phyloP scores from a whole-genome alignment of 139 green algal species.

The Astrephomene gubernaculifera region DNA sequence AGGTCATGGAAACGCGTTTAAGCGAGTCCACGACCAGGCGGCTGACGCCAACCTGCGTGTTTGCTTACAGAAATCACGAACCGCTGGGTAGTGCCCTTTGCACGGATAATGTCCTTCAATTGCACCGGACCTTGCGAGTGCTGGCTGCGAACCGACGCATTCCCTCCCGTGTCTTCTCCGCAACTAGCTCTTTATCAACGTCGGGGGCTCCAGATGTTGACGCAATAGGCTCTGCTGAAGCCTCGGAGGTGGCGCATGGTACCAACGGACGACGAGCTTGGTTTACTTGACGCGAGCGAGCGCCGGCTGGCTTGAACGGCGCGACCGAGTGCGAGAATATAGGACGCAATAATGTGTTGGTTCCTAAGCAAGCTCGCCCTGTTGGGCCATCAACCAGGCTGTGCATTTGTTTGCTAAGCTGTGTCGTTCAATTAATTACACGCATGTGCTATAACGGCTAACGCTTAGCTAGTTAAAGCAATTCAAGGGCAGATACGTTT shows the following conservation, averaged over 20 bases:
- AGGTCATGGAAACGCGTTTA: slow-evolving; percentile 21
- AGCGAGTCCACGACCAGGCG: slow-evolving; percentile 28
- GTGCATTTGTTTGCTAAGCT: no score
- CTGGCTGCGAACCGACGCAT: slow-evolving; percentile 14
- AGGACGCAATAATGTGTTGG: no score
- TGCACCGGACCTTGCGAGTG: slow-evolving; percentile 8
- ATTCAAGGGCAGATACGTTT: no score
- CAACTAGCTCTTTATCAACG: slow-evolving; percentile 7
- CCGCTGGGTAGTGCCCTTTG: neutral
- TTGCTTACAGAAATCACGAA: no score
- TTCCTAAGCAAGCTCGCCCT: no score
- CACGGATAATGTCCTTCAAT: neutral
- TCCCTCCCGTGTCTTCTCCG: slow-evolving; percentile 9
- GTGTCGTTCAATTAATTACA: no score
- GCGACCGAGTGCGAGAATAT: no score
- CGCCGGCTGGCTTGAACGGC: no score
- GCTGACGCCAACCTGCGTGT: neutral
- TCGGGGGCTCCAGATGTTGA: neutral
- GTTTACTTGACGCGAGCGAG: no score
- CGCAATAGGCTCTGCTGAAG: neutral
- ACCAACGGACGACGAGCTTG: neutral
- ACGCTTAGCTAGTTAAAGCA: no score
- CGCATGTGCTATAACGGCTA: no score
- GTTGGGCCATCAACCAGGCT: neutral
- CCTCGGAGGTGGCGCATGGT: neutral